phyloP scores from a whole-genome alignment of 768 basidiomycete genomes.

The Dictyophora rubrovolvata region DNA sequence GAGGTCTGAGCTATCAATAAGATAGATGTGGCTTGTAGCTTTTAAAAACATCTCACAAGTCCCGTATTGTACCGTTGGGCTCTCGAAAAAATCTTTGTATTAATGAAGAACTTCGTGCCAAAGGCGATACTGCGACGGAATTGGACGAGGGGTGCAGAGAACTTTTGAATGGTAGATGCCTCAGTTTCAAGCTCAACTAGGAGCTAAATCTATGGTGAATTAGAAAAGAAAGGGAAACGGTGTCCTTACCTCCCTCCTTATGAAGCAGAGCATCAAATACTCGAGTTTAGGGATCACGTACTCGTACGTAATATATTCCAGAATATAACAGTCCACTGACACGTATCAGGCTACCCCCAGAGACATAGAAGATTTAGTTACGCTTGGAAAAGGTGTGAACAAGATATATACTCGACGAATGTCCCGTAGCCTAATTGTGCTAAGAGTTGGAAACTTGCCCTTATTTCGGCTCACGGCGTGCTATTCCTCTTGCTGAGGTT shows the following conservation, averaged over 20 bases:
- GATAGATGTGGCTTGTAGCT: neutral
- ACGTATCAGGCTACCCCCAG: slow-evolving; percentile 67
- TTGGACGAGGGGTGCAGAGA: slow-evolving; percentile 86
- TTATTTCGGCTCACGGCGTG: slow-evolving; percentile 84
- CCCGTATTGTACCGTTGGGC: slow-evolving; percentile 74
- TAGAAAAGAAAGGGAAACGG: slow-evolving; percentile 55
- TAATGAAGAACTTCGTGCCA: slow-evolving; percentile 62
- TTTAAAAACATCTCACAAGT: slow-evolving; percentile 14
- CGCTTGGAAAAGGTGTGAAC: slow-evolving; percentile 48
- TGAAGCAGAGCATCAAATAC: slow-evolving; percentile 59
- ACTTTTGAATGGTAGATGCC: slow-evolving; percentile 50
- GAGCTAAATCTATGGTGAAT: neutral
- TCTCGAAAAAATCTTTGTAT: slow-evolving; percentile 90
- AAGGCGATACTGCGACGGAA: slow-evolving; percentile 37
- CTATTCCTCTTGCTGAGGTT: slow-evolving; percentile 88
- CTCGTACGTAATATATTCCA: slow-evolving; percentile 38
- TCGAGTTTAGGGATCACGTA: slow-evolving; percentile 81
- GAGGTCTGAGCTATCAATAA: neutral
- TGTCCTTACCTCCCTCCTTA: slow-evolving; percentile 68
- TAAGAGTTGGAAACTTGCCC: slow-evolving; percentile 52
- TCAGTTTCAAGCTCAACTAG: neutral
- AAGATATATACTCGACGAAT: neutral
- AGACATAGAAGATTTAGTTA: slow-evolving; percentile 89
- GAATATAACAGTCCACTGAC: neutral
- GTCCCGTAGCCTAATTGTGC: neutral